A percentile compares a stretch with the other conserved stretches of the same genome.
Evolutionary conservation across 129 eudicot species (phyloP).

Genomic region (Tagetes erecta): DNA sequence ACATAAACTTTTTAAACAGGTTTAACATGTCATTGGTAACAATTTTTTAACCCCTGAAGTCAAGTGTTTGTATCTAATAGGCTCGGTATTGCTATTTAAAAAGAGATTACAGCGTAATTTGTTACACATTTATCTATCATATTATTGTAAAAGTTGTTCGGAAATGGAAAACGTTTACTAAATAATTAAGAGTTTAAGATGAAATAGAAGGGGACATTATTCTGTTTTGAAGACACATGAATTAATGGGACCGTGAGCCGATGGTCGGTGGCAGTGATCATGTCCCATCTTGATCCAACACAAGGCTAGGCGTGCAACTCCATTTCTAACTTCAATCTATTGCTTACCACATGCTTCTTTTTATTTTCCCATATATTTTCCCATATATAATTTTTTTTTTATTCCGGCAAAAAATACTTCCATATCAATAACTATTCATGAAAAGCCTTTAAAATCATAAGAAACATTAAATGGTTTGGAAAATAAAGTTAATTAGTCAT

Average conservation of each 20-base stretch:
- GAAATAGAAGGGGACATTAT: background rate
- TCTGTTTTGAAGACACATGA: background rate
- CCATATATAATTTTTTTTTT: background rate
- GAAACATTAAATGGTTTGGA: background rate
- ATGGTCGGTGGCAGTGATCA: slow-evolving; percentile 50
- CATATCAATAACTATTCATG: background rate
- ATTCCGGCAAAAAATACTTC: background rate
- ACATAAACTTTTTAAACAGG: too few relatives aligned
- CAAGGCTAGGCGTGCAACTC: slow-evolving; percentile 74
- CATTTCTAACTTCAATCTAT: slow-evolving; percentile 23
- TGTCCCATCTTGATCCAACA: slow-evolving; percentile 78
- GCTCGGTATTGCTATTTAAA: too few relatives aligned
- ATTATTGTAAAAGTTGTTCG: too few relatives aligned
- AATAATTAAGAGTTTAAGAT: background rate
- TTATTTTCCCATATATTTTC: background rate
- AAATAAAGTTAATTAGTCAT: too few relatives aligned
- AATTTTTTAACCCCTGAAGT: too few relatives aligned
- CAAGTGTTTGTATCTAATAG: too few relatives aligned
- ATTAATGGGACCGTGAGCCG: slow-evolving; percentile 39
- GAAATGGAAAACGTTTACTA: too few relatives aligned
- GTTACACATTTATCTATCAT: too few relatives aligned
- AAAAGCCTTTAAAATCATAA: background rate
- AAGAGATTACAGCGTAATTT: too few relatives aligned
- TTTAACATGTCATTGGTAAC: too few relatives aligned
- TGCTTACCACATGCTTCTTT: slow-evolving; percentile 61